A percentile compares a stretch with the other conserved stretches of the same genome.
phyloP scores from a whole-genome alignment of 2,329 filamentous ascomycete species.

The Aureobasidium sp. region DNA sequence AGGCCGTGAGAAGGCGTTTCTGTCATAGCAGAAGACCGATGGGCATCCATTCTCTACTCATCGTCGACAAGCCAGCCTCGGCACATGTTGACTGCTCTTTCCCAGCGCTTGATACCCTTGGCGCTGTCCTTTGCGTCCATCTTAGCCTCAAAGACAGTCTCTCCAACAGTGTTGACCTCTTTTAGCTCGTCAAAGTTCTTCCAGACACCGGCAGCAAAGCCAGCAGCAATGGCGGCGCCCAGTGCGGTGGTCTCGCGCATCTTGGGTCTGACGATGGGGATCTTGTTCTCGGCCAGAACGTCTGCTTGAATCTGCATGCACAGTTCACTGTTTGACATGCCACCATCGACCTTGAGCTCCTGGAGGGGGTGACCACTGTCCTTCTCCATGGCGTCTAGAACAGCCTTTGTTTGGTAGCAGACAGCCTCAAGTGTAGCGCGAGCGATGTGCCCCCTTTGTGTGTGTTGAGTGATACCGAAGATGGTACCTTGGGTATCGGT shows the following conservation, averaged over 20 bases:
- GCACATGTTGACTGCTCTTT: conserved; percentile 71
- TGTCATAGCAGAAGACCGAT: neutral
- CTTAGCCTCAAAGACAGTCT: conserved; percentile 62
- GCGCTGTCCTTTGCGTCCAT: conserved; percentile 52
- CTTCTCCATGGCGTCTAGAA: conserved; percentile 83
- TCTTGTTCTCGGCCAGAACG: conserved; percentile 56
- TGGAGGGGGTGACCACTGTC: conserved; percentile 71
- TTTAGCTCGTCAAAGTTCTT: conserved; percentile 65
- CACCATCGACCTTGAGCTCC: conserved; percentile 76
- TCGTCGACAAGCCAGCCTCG: conserved; percentile 58
- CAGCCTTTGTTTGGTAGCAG: conserved; percentile 88
- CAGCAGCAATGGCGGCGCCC: conserved; percentile 81
- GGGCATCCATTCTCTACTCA: neutral
- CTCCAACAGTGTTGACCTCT: conserved; percentile 62
- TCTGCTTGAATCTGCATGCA: conserved; percentile 91
- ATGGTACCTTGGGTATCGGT: conserved; percentile 85
- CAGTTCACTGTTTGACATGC: conserved; percentile 80
- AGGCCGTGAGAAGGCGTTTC: neutral
- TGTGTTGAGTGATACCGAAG: conserved; percentile 55
- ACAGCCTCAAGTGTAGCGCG: conserved; percentile 85
- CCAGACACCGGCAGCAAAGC: conserved; percentile 77
- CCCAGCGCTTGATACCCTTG: conserved; percentile 64
- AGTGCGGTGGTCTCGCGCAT: conserved; percentile 90
- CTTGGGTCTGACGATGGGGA: conserved; percentile 72
- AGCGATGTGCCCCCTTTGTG: conserved; percentile 76